Conservation (phyloP, 2,329 filamentous ascomycete species). For the Pseudogymnoascus sp. region DNA sequence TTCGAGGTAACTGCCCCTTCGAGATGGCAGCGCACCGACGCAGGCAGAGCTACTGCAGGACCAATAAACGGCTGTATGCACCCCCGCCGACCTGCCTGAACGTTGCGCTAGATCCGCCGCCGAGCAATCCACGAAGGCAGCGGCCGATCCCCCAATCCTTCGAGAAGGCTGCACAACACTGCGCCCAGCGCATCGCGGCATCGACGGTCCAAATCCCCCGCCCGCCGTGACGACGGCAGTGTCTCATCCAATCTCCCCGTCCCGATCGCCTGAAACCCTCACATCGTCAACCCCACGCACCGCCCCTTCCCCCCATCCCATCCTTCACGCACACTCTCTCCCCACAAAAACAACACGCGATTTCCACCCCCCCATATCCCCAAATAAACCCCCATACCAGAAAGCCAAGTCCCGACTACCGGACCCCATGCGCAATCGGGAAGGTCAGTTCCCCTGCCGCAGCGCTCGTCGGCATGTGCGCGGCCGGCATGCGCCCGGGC, state of each 20-base stretch:
- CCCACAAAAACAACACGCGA: not conserved
- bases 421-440: conserved; percentile 1
- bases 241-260: too few relatives aligned
- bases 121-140: not conserved
- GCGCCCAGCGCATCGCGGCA: too few relatives aligned
- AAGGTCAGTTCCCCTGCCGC: not conserved
- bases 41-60: not conserved
- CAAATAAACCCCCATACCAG: not conserved
- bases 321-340: too few relatives aligned
- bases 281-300: too few relatives aligned
- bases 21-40: not conserved
- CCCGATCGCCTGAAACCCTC: too few relatives aligned
- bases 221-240: not conserved
- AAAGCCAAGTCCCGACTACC: conserved; percentile 1
- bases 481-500: not conserved
- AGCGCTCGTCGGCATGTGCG: too few relatives aligned
- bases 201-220: not conserved
- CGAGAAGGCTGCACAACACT: too few relatives aligned
- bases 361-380: not conserved
- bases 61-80: not conserved
- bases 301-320: too few relatives aligned
- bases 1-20: not conserved
- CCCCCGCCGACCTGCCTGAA: not conserved
- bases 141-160: not conserved
- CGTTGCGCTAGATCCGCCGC: not conserved